Evolutionary conservation across 116 monocot species (phyloP).

Genomic region (Zostera marina): DNA sequence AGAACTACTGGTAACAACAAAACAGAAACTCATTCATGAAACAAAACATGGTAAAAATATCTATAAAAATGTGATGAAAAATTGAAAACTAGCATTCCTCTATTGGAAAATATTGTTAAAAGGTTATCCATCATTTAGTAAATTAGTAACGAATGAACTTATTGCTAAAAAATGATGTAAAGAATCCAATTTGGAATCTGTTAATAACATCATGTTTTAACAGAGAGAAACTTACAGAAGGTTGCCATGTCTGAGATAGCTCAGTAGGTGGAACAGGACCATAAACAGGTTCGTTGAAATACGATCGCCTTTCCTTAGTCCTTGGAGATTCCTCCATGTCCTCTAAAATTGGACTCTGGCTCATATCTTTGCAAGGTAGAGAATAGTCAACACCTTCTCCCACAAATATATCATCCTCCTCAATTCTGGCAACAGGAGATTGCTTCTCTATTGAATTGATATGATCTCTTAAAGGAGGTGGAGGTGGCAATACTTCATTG

Average conservation of each 20-base stretch:
- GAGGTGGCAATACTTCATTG: conserved; percentile 39
- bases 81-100: too few species aligned
- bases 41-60: too few species aligned
- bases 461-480: conserved; percentile 36
- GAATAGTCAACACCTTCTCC: conserved; percentile 71
- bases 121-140: too few species aligned
- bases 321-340: conserved; percentile 95
- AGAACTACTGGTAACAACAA: too few species aligned
- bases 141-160: too few species aligned
- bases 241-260: conserved; percentile 59
- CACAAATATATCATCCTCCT: conserved; percentile 87
- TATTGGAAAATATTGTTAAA: too few species aligned
- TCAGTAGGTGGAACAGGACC: conserved; percentile 91
- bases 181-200: background rate
- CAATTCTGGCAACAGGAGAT: conserved; percentile 34
- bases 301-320: conserved; percentile 49
- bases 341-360: conserved; percentile 67
- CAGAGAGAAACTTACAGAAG: conserved; percentile 34
- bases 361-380: conserved; percentile 62
- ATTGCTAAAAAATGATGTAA: too few species aligned
- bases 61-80: too few species aligned
- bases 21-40: too few species aligned
- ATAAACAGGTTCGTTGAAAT: conserved; percentile 87
- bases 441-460: conserved; percentile 30
- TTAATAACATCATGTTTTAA: background rate